Base-by-base conservation (phyloP, 1,139 yeast species). In the Magnusiomyces ingens region DNA sequence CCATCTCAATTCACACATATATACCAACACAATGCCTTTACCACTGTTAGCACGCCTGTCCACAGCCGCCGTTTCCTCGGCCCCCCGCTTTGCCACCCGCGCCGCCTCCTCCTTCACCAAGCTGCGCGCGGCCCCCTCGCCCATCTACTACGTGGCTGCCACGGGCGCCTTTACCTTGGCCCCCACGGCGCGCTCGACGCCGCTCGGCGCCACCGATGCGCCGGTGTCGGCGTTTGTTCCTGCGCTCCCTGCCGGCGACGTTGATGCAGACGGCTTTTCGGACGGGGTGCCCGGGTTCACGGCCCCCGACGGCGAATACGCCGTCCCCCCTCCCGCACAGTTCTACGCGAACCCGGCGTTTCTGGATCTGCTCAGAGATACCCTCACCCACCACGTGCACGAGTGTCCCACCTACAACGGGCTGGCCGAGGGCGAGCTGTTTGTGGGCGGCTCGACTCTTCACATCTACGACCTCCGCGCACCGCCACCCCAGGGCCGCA, bases 401-500 rank as follows among this genome's bases (percentile, higher is more conserved):
- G 55, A 78, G 13, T 90, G 85, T 66, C 80, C 81, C 53, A 66
- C 82, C 3, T 85, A 80, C 65, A 71, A 75, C 29, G 71, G 83
- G 63, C 83, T 85, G 57, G 88, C 90, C 1, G 75, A 81, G 4
- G 77, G 79, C 40, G 83, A 79, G 62, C 77, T 78, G 21, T 67
- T 58, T 50, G 37, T 57, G 51, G 54, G 50, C 13, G 53, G 54
- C 13, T 47, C 46, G 6, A 49, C 45, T 26, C 50, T 55, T 19
- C 51, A 48, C 26, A 46, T 87, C 46, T 84, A 81, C 61, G 95
- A 87, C 64, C 75, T 84, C 58, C 73, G 94, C 56, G 80, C 77
- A 52, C 76, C 81, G 1, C 91, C 94, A 0, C 71, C 79, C 22
- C 81, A 78, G 59, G 87, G 87, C 12, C 75, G 94, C 55, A 77